phyloP scores from a whole-genome alignment of 257 asterid species.

The Solanum microdontum region DNA sequence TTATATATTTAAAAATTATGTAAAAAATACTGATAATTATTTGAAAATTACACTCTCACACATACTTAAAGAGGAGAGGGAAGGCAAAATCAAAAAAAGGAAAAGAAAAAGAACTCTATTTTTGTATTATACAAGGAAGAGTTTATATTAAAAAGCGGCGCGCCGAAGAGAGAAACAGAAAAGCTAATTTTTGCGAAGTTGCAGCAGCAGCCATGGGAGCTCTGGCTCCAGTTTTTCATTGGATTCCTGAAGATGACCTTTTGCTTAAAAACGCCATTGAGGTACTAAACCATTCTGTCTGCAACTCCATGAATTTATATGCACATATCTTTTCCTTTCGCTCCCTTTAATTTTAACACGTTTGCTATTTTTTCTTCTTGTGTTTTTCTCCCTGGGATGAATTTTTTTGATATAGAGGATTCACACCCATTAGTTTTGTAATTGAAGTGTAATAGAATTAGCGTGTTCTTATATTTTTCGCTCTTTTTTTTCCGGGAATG shows the following conservation, averaged over 20 bases:
- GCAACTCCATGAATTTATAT: background rate
- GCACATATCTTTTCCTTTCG: background rate
- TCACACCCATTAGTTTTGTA: background rate
- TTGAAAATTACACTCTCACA: background rate
- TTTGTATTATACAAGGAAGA: background rate
- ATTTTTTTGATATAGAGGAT: background rate
- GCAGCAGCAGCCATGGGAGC: slow-evolving; percentile 45
- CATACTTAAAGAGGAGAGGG: background rate
- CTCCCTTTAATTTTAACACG: background rate
- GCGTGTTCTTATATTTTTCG: slow-evolving; percentile 30
- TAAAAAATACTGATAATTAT: too few species aligned
- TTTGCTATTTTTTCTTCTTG: background rate
- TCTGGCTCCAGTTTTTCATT: slow-evolving; percentile 26
- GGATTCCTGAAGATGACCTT: slow-evolving; percentile 65
- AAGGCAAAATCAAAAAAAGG: background rate
- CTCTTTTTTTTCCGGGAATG: background rate
- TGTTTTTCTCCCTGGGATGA: background rate
- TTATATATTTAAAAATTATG: too few species aligned
- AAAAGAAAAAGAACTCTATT: background rate
- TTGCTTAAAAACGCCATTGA: slow-evolving; percentile 56
- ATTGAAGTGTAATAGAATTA: slow-evolving; percentile 10
- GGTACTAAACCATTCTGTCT: slow-evolving; percentile 21
- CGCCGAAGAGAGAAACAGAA: background rate
- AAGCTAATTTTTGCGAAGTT: background rate
- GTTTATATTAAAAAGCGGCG: background rate